These are phyloP conservation scores for Prunus davidiana DNA, from an alignment of 306 rosid species.

Conservation along the genomic window DNA sequence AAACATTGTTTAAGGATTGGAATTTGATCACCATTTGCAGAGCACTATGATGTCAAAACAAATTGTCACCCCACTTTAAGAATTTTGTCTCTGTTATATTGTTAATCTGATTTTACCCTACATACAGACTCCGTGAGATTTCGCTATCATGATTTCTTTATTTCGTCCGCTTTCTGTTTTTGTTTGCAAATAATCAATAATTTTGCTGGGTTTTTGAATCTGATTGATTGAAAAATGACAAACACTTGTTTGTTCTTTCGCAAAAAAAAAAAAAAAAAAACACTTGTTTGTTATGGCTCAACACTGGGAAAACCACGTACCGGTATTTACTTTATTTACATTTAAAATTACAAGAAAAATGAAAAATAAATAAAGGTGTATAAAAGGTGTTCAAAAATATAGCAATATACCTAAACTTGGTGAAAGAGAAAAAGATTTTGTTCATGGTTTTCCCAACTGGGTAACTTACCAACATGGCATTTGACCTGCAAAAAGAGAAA, in stretches of 20 bases:
- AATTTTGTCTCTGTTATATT: neutral
- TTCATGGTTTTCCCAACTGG: constrained; percentile 8
- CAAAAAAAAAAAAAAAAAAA: too few relatives aligned
- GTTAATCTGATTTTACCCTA: too few relatives aligned
- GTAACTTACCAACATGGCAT: neutral
- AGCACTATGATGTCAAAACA: constrained; percentile 19
- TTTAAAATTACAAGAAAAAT: neutral
- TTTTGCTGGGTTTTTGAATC: neutral
- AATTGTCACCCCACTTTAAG: neutral
- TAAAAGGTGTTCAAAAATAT: neutral
- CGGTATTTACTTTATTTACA: neutral
- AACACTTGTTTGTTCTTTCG: neutral
- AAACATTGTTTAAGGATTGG: constrained; percentile 10
- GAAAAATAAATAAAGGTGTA: neutral
- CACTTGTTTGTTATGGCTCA: neutral
- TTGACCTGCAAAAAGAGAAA: neutral
- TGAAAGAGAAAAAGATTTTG: neutral
- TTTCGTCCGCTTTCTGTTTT: neutral
- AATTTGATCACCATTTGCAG: constrained; percentile 18
- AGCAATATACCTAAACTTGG: neutral
- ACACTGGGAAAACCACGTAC: neutral
- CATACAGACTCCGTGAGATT: neutral
- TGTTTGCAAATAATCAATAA: neutral
- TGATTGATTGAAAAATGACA: neutral
- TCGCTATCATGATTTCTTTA: neutral